Conservation (phyloP, 1,139 yeast genomes). For the Scheffersomyces illinoinensis region DNA sequence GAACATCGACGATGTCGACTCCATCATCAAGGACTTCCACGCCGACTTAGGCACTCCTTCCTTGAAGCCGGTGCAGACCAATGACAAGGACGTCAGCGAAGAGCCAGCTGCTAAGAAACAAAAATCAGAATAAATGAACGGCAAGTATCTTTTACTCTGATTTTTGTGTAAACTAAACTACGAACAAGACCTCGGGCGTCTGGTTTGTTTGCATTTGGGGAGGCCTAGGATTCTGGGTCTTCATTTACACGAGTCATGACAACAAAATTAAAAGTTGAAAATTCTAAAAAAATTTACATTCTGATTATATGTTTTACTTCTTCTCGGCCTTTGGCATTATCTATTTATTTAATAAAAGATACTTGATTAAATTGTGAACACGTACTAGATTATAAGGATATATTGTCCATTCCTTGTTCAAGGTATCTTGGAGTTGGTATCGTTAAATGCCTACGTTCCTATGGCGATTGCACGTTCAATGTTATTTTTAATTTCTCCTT, state of each 20-base stretch:
- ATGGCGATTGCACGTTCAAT: too few species aligned
- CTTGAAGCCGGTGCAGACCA: slow-evolving; percentile 22
- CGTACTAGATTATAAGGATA: neutral
- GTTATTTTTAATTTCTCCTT: too few species aligned
- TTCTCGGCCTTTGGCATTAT: neutral
- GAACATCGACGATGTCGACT: slow-evolving; percentile 50
- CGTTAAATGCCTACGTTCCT: too few species aligned
- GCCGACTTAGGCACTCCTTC: slow-evolving; percentile 29
- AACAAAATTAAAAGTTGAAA: neutral
- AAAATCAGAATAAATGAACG: slow-evolving; percentile 27
- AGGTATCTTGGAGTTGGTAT: too few species aligned
- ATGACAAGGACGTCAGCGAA: slow-evolving; percentile 20
- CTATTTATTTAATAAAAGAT: neutral
- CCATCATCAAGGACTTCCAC: slow-evolving; percentile 48
- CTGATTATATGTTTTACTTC: neutral
- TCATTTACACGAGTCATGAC: slow-evolving; percentile 1
- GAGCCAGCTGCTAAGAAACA: slow-evolving; percentile 41
- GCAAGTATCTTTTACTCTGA: neutral
- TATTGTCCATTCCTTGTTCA: neutral
- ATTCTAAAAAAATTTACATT: neutral
- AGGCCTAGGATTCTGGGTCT: neutral
- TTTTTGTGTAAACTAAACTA: neutral
- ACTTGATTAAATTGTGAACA: neutral
- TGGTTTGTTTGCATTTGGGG: neutral
- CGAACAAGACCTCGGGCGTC: neutral